phyloP scores from a whole-genome alignment of 139 green algal species.

The Coelastrella sp. region DNA sequence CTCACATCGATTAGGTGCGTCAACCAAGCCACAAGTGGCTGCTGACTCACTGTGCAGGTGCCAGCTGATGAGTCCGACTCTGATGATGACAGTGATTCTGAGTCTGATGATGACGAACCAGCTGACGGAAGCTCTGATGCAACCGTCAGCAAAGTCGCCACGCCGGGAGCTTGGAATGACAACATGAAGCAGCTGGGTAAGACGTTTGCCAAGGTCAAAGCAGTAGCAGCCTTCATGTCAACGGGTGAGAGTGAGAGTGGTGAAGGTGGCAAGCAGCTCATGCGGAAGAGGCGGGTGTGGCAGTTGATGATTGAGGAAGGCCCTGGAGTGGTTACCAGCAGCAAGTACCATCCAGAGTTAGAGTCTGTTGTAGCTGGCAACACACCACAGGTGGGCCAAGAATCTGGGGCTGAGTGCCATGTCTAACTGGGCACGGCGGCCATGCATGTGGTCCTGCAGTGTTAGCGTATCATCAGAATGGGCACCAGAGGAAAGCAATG shows the following conservation, averaged over 20 bases:
- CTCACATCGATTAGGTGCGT: no score
- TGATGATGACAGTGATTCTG: background rate
- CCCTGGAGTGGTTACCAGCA: slow-evolving; percentile 24
- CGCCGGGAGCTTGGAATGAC: slow-evolving; percentile 1
- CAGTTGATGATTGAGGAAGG: slow-evolving; percentile 7
- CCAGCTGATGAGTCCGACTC: background rate
- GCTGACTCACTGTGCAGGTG: background rate
- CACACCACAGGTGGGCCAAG: background rate
- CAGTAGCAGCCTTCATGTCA: background rate
- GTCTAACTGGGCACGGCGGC: no score
- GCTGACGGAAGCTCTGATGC: no score
- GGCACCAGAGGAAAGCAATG: no score
- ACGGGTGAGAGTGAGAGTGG: background rate
- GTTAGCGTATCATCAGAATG: no score
- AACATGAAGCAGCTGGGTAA: slow-evolving; percentile 12
- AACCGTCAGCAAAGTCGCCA: background rate
- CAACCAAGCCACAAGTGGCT: no score
- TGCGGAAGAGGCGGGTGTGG: background rate
- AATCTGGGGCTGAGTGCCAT: no score
- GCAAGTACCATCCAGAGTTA: slow-evolving; percentile 12
- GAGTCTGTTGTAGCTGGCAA: background rate
- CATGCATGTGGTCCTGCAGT: no score
- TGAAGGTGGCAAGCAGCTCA: background rate
- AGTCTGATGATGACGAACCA: background rate
- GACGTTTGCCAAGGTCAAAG: slow-evolving; percentile 3